phyloP scores from a whole-genome alignment of 2,329 filamentous ascomycete species.

The Drechslerella dactyloides region DNA sequence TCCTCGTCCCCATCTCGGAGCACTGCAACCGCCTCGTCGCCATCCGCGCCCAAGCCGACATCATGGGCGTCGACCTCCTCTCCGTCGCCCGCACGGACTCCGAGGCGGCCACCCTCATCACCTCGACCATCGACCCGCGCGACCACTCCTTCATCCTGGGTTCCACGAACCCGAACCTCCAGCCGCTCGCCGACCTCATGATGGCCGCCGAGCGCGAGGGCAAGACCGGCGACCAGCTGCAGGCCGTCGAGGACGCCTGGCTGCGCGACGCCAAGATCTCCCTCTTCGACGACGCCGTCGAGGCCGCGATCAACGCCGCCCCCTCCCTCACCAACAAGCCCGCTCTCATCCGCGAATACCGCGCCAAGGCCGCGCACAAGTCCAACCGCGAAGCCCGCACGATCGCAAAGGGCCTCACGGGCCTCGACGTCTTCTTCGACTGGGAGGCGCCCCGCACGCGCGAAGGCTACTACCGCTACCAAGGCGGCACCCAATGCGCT shows the following conservation, averaged over 20 bases:
- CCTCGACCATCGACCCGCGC: slow-evolving; percentile 90
- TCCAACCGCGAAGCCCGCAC: slow-evolving; percentile 80
- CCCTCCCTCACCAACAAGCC: slow-evolving; percentile 70
- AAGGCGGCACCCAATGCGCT: slow-evolving; percentile 88
- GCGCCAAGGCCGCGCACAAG: slow-evolving; percentile 75
- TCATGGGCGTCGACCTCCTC: slow-evolving; percentile 92
- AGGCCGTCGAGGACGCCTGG: slow-evolving; percentile 93
- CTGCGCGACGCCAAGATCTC: slow-evolving; percentile 76
- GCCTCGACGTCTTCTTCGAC: slow-evolving; percentile 85
- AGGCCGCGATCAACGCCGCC: slow-evolving; percentile 76
- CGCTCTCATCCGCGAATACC: slow-evolving; percentile 71
- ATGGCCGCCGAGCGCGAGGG: slow-evolving; percentile 79
- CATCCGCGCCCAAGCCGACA: slow-evolving; percentile 96
- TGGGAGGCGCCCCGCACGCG: slow-evolving; percentile 93
- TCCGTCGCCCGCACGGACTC: slow-evolving; percentile 94
- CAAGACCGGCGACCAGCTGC: slow-evolving; percentile 79
- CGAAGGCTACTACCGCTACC: slow-evolving; percentile 92
- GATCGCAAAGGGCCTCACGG: slow-evolving; percentile 77
- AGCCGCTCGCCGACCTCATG: slow-evolving; percentile 91
- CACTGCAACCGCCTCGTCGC: slow-evolving; percentile 98
- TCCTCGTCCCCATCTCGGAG: slow-evolving; percentile 93
- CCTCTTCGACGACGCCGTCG: slow-evolving; percentile 88
- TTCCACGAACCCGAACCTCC: slow-evolving; percentile 80
- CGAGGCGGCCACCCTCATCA: slow-evolving; percentile 96
- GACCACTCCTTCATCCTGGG: slow-evolving; percentile 95